Conservation (phyloP, 1,139 yeast genomes). For the Blastobotrys capitulatus region DNA sequence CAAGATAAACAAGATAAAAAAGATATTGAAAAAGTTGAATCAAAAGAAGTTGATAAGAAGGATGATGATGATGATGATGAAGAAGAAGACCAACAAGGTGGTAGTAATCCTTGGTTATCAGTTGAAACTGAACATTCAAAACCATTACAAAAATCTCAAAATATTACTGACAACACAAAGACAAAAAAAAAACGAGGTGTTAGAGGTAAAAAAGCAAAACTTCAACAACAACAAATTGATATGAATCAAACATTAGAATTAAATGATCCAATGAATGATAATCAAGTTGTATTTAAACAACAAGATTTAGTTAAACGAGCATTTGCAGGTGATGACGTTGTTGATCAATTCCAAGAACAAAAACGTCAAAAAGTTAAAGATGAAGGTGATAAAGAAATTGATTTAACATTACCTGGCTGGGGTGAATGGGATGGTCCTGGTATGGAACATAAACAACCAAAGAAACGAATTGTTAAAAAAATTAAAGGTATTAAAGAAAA, state of each 20-base stretch:
- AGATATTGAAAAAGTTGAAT: not conserved
- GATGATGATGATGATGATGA: constrained; percentile 9
- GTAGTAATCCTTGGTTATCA: constrained; percentile 66
- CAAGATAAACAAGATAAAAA: not conserved
- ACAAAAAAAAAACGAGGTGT: constrained; percentile 28
- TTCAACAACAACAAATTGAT: constrained; percentile 50
- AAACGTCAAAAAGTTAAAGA: constrained; percentile 62
- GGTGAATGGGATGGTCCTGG: constrained; percentile 43
- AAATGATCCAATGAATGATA: constrained; percentile 39
- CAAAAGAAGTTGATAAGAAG: not conserved
- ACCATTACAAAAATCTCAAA: constrained; percentile 14
- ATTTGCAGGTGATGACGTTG: constrained; percentile 93
- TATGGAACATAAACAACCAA: constrained; percentile 18
- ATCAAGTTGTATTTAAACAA: constrained; percentile 56
- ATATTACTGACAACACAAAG: constrained; percentile 49
- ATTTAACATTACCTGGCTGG: constrained; percentile 92
- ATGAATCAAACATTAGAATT: constrained; percentile 39
- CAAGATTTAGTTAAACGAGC: constrained; percentile 82
- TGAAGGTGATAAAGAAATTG: constrained; percentile 85
- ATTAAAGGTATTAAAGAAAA: constrained; percentile 69
- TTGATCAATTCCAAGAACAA: constrained; percentile 71
- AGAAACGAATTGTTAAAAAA: constrained; percentile 51
- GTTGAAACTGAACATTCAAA: constrained; percentile 29
- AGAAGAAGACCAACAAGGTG: constrained; percentile 17
- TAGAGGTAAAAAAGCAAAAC: constrained; percentile 23